phyloP scores from a whole-genome alignment of 306 rosid genomes.

The Fragaria vesca region DNA sequence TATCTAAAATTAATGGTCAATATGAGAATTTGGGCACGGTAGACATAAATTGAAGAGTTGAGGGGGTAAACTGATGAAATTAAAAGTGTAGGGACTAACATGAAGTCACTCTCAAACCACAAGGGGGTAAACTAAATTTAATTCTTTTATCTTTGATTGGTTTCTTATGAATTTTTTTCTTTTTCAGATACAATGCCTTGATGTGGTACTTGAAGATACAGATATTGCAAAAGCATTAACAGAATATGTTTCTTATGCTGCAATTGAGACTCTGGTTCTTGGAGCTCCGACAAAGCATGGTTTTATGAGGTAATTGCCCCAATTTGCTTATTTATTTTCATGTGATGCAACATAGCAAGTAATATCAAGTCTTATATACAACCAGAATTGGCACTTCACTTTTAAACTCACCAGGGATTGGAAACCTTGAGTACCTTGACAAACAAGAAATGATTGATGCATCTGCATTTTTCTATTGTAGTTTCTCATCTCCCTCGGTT shows the following conservation, averaged over 20 bases:
- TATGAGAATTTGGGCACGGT: no score
- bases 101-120: no score
- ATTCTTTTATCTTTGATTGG: background rate
- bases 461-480: background rate
- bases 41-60: no score
- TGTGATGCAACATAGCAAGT: background rate
- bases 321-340: background rate
- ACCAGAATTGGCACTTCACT: background rate
- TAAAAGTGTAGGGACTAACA: no score
- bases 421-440: background rate
- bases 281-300: conserved; percentile 80
- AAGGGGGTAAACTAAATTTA: no score
- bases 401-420: background rate
- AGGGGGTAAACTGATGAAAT: no score
- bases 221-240: conserved; percentile 71
- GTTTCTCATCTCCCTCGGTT: background rate
- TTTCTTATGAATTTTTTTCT: background rate
- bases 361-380: background rate
- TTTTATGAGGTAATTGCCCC: conserved; percentile 61
- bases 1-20: no score
- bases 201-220: conserved; percentile 73
- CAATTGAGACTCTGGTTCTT: conserved; percentile 72
- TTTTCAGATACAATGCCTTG: conserved; percentile 76
- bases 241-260: conserved; percentile 74
- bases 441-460: background rate